These are phyloP conservation scores for Colletotrichum neosansevieriae DNA, from an alignment of 2,329 filamentous ascomycete genomes.

Conservation along the genomic window DNA sequence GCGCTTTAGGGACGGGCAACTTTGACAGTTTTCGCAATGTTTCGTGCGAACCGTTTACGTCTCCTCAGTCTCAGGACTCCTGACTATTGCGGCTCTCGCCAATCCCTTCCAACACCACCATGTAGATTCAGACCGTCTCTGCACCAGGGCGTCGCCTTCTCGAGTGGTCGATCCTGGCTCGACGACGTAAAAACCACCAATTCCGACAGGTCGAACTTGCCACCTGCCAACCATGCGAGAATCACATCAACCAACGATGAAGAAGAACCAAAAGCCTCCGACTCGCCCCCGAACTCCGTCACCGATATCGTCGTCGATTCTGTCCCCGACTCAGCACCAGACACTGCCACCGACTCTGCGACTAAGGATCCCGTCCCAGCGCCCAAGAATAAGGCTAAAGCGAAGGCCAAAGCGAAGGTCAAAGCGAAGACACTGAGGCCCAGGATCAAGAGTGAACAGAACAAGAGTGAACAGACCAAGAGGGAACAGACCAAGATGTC, in stretches of 20 bases:
- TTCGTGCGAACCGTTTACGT: slow-evolving; percentile 47
- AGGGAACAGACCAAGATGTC: not conserved
- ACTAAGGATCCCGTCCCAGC: no score
- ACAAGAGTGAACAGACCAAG: not conserved
- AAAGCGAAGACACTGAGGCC: not conserved
- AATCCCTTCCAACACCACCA: slow-evolving; percentile 4
- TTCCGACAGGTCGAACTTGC: not conserved
- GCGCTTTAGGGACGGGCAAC: not conserved
- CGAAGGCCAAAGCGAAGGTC: not conserved
- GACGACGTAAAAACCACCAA: not conserved
- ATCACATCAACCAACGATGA: not conserved
- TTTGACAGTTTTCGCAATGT: slow-evolving; percentile 47
- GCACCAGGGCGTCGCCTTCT: slow-evolving; percentile 1
- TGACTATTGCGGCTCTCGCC: slow-evolving; percentile 47
- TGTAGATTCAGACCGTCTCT: slow-evolving; percentile 16
- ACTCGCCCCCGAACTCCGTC: no score
- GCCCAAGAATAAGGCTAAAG: slow-evolving; percentile 33
- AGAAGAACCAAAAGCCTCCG: no score
- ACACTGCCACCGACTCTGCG: no score
- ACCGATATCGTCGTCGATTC: no score
- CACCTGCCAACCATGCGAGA: not conserved
- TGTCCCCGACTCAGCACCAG: no score
- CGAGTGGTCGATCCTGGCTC: slow-evolving; percentile 18
- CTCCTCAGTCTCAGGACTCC: slow-evolving; percentile 45
- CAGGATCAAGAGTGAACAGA: not conserved